Conservation (phyloP, 139 green algal species). For the Tetraselmis chui region DNA sequence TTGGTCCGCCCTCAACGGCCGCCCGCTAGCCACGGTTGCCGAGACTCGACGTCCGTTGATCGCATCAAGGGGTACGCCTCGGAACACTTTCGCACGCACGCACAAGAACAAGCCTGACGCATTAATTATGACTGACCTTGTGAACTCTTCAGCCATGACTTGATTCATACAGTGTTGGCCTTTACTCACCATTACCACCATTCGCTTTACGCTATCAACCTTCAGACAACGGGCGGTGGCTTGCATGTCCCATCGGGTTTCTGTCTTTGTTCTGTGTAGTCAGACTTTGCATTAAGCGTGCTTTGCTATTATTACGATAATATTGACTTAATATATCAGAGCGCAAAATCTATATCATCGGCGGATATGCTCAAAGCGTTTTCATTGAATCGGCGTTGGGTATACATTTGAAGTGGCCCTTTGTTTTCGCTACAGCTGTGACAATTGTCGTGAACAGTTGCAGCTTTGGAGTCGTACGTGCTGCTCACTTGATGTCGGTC, state of each 20-base stretch:
- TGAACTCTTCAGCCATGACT: not conserved
- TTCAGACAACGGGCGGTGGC: too few species aligned
- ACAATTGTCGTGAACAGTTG: not conserved
- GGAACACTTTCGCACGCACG: too few species aligned
- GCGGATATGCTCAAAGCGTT: not conserved
- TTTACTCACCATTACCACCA: not conserved
- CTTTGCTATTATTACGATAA: not conserved
- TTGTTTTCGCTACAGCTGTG: not conserved
- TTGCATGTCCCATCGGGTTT: too few species aligned
- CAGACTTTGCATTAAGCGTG: not conserved
- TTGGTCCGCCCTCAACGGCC: constrained; percentile 16
- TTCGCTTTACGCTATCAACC: not conserved
- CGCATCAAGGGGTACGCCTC: not conserved
- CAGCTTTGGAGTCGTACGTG: not conserved
- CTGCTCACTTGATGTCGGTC: not conserved
- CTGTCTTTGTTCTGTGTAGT: too few species aligned
- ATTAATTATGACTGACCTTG: not conserved
- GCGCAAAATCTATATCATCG: not conserved
- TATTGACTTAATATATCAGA: not conserved
- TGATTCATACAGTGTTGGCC: not conserved
- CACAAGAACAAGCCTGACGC: too few species aligned
- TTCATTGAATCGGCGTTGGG: too few species aligned
- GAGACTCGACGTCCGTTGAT: constrained; percentile 5
- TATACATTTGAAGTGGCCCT: not conserved
- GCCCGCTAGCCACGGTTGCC: not conserved